Evolutionary conservation across 2,329 filamentous ascomycete species (phyloP).

Genomic region (Botrytis deweyae): DNA sequence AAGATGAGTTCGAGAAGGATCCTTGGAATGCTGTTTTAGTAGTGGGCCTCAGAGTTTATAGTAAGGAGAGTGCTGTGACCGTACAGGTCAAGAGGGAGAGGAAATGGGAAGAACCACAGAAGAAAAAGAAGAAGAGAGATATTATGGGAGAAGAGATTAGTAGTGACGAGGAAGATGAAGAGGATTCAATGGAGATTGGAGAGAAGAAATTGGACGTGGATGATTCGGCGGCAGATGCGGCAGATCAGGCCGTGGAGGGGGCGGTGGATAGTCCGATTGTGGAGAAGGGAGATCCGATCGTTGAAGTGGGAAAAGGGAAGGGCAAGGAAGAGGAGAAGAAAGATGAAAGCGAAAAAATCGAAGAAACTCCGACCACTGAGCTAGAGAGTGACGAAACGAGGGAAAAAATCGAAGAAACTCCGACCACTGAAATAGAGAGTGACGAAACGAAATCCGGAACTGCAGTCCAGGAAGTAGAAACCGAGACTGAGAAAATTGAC

Average conservation of each 20-base stretch:
- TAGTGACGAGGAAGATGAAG: slow-evolving; percentile 40
- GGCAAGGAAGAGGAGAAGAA: background rate
- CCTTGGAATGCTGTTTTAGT: slow-evolving; percentile 65
- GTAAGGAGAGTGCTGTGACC: slow-evolving; percentile 44
- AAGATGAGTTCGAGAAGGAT: slow-evolving; percentile 54
- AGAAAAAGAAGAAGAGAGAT: slow-evolving; percentile 40
- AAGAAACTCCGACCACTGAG: background rate
- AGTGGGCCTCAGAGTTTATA: slow-evolving; percentile 60
- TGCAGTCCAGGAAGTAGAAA: background rate
- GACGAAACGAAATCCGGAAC: background rate
- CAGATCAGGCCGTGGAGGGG: slow-evolving; percentile 10
- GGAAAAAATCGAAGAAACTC: background rate
- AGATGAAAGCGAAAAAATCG: background rate
- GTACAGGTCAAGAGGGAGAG: slow-evolving; percentile 33
- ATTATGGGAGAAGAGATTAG: slow-evolving; percentile 46
- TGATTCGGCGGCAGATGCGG: slow-evolving; percentile 23
- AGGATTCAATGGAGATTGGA: slow-evolving; percentile 18
- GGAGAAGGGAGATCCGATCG: background rate
- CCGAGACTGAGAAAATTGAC: background rate
- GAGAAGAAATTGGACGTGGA: slow-evolving; percentile 23
- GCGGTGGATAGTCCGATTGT: slow-evolving; percentile 12
- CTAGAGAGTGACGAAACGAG: background rate
- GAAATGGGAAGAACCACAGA: slow-evolving; percentile 29
- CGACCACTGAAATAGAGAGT: background rate
- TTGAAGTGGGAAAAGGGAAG: background rate